A percentile compares a stretch with the other conserved stretches of the same genome.
These are phyloP conservation scores for Amanita subjunquillea DNA, from an alignment of 768 basidiomycete species.

Conservation along the genomic window DNA sequence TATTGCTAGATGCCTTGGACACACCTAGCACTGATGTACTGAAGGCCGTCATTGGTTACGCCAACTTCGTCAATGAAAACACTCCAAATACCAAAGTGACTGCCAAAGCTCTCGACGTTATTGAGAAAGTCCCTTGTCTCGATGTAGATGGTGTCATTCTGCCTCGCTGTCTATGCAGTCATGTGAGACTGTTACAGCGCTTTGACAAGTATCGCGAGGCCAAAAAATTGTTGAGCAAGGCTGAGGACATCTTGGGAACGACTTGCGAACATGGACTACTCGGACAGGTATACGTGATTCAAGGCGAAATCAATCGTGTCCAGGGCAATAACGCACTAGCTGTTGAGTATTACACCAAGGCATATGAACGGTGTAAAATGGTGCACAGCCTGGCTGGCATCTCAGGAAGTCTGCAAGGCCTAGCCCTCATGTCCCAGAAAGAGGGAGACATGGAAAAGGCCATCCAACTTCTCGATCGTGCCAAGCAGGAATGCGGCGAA, in stretches of 20 bases:
- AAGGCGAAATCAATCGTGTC: neutral
- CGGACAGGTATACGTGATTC: neutral
- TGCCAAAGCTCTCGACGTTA: neutral
- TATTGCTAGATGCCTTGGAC: neutral
- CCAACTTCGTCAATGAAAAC: neutral
- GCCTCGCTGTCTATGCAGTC: neutral
- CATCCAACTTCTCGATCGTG: neutral
- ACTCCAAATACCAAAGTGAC: neutral
- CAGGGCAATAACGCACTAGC: neutral
- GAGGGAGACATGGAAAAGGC: neutral
- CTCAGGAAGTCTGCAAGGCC: neutral
- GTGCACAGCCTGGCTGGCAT: neutral
- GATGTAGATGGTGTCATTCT: neutral
- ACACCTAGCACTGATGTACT: neutral
- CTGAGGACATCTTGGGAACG: neutral
- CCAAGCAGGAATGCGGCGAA: neutral
- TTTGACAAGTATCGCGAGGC: neutral
- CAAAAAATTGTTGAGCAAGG: neutral
- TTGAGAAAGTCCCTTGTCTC: neutral
- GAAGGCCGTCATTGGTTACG: neutral
- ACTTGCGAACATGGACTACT: neutral
- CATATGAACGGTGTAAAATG: neutral
- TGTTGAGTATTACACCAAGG: neutral
- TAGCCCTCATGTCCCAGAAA: neutral
- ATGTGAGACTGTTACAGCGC: neutral